phyloP scores from a whole-genome alignment of 2,329 filamentous ascomycete species.

The Neoarthrinium moseri region DNA sequence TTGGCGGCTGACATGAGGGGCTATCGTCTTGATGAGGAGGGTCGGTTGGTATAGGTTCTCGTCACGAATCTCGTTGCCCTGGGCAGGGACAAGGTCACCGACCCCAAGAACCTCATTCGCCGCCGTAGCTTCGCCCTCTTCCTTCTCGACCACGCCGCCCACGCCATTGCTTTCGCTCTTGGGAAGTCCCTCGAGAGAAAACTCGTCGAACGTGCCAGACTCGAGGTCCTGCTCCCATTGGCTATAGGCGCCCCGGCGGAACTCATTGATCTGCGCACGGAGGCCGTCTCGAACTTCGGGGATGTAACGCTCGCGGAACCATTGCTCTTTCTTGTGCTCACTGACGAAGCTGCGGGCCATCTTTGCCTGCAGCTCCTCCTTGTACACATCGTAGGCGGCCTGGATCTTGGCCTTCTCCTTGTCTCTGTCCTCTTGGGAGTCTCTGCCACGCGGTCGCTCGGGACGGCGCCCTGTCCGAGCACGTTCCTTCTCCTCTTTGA shows the following conservation, averaged over 20 bases:
- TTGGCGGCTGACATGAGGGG: slow-evolving; percentile 88
- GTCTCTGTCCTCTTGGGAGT: slow-evolving; percentile 71
- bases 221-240: slow-evolving; percentile 91
- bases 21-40: slow-evolving; percentile 95
- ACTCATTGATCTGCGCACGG: slow-evolving; percentile 73
- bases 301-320: slow-evolving; percentile 95
- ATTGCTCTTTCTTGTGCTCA: slow-evolving; percentile 92
- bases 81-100: slow-evolving; percentile 81
- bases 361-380: slow-evolving; percentile 67
- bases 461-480: slow-evolving; percentile 66
- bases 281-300: slow-evolving; percentile 77
- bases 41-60: slow-evolving; percentile 88
- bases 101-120: slow-evolving; percentile 91
- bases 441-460: slow-evolving; percentile 64
- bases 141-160: slow-evolving; percentile 84
- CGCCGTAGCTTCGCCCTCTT: slow-evolving; percentile 90
- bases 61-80: slow-evolving; percentile 83
- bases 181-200: slow-evolving; percentile 88
- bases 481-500: slow-evolving; percentile 79
- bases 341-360: slow-evolving; percentile 90
- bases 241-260: slow-evolving; percentile 73
- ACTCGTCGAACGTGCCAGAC: slow-evolving; percentile 85
- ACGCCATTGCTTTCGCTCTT: slow-evolving; percentile 89
- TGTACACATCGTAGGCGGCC: slow-evolving; percentile 64
- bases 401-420: slow-evolving; percentile 80